Evolutionary conservation across 2,329 filamentous ascomycete genomes (phyloP).

Genomic region (Trichoderma hamatum): DNA sequence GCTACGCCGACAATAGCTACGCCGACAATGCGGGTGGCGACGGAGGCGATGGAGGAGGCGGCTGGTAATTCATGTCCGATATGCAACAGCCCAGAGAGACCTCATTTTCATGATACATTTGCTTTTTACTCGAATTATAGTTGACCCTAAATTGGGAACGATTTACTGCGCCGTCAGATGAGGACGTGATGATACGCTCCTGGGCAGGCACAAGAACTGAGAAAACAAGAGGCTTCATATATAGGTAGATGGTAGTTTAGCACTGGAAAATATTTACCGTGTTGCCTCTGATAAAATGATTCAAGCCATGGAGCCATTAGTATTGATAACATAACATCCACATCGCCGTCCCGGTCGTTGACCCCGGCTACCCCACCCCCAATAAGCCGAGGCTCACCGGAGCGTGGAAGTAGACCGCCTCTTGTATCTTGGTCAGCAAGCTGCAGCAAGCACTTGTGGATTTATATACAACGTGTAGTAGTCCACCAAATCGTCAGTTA

Average conservation of each 20-base stretch:
- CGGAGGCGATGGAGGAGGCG: not conserved
- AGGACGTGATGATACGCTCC: not conserved
- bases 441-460: too few relatives aligned
- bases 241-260: not conserved
- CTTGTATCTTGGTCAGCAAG: slow-evolving; percentile 4
- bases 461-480: not conserved
- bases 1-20: not conserved
- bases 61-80: slow-evolving; percentile 17
- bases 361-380: slow-evolving; percentile 15
- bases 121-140: slow-evolving; percentile 1
- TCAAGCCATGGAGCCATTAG: not conserved
- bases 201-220: not conserved
- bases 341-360: not conserved
- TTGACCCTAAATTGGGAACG: not conserved
- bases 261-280: not conserved
- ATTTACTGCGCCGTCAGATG: not conserved
- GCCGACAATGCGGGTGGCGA: not conserved
- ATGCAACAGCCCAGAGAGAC: not conserved
- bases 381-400: slow-evolving; percentile 10
- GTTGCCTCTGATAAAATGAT: slow-evolving; percentile 6
- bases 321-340: slow-evolving; percentile 32
- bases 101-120: not conserved
- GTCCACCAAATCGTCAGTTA: not conserved
- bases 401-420: not conserved
- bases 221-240: not conserved